Percentiles rank a stretch among this genome's conserved stretches.
Evolutionary conservation across 1,284 basidiomycete genomes (phyloP).

Genomic region (Puccinia horiana): DNA sequence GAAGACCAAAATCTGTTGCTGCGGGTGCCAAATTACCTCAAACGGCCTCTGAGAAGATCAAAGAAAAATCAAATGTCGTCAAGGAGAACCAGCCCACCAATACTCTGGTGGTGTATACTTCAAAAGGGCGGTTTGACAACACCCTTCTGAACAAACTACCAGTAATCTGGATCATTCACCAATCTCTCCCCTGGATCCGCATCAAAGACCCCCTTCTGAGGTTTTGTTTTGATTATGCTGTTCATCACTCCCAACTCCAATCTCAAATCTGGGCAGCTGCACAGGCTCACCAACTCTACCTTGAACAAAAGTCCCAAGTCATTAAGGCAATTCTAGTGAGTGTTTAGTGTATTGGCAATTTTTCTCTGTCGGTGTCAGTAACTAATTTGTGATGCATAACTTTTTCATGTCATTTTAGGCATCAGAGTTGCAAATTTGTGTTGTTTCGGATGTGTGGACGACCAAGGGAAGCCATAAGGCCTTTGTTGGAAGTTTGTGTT

Average conservation of each 20-base stretch:
- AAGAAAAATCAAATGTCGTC: neutral
- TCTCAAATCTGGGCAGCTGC: neutral
- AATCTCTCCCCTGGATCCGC: neutral
- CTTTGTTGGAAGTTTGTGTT: neutral
- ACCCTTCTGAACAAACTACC: neutral
- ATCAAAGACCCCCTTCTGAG: neutral
- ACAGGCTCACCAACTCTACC: neutral
- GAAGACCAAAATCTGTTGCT: neutral
- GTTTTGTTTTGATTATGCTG: neutral
- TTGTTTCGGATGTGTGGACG: neutral
- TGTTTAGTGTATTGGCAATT: neutral
- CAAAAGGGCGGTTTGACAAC: constrained; percentile 5
- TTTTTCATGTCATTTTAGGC: neutral
- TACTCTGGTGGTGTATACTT: neutral
- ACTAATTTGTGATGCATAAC: neutral
- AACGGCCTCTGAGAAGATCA: neutral
- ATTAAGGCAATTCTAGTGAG: neutral
- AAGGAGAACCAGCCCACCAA: neutral
- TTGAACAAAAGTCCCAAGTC: neutral
- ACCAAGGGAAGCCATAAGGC: constrained; percentile 8
- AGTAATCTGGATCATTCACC: neutral
- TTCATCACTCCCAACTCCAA: neutral
- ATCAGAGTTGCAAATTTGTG: neutral
- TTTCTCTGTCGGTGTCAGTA: neutral
- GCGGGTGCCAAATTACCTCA: neutral